Base-by-base conservation (phyloP, 2,329 filamentous ascomycete species). In the Cordyceps javanica region DNA sequence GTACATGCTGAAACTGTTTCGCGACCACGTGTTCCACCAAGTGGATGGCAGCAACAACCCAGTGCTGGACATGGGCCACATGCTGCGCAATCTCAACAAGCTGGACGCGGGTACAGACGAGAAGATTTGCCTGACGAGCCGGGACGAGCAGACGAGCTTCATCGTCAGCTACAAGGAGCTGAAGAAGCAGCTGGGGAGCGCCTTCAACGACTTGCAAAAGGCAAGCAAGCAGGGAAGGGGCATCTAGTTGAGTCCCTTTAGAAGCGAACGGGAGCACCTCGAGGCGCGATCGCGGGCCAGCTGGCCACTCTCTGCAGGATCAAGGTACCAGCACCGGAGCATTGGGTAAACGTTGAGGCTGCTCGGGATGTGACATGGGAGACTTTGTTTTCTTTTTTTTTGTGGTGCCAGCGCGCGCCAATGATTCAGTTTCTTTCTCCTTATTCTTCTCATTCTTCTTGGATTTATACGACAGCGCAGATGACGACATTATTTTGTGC, bases 1-100 rank as follows among this genome's bases (percentile, higher is more conserved):
- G 28, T 97, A 96, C 70, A 89, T 90, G 69, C 79, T 99, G 62
- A 97, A 96, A 73, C 81, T 99, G 9, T 97, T 97, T 77, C 85
- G 94, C 51, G 94, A 99, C 73, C 97, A 95, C 66, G 90, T 97
- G 41, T 99, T 97, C 74, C 94, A 99, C 71, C 92, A 96, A 67
- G 91, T 97, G 13, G 91, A 97, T 69, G 82, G 83, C 30, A 85
- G 90, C 58, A 91, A 91, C 14, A 88, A 89, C 55, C 89, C 94
- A 0, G 87, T 92, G 1, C 79, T 96, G 5, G 90, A 97, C 68
- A 77, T 97, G 59, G 93, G 89, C 3, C 92, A 97, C 73, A 90
- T 97, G 62, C 72, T 99, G 46, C 83, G 82, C 26, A 93, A 88
- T 67, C 74, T 99, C 64, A 97, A 95, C 75, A 97, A 96, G 70